Evolutionary conservation across 306 rosid species (phyloP), one percentile per base, ranked within the genome.

Genomic region (Hippophae tibetana): DNA sequence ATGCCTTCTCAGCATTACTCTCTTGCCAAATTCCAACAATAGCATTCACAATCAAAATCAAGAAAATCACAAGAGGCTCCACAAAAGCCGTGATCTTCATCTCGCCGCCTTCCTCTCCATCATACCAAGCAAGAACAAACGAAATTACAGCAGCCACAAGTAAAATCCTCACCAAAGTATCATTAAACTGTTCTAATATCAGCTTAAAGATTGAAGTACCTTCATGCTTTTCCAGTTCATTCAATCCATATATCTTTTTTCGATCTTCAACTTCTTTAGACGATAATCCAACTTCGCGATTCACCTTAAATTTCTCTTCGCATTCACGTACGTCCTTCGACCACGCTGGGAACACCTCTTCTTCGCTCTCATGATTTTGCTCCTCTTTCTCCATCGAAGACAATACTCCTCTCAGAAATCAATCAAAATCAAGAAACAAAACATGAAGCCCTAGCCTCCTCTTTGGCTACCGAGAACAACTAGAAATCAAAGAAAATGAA

Each of bases 1-100:
- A 63, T 8, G 98, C 98, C 78, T 87, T 87, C 76, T 90, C 98
- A 7, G 98, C 98, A 64, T 90, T 81, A 71, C 70, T 90, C 77
- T 90, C 98, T 57, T 90, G 98, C 98, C 98, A 90, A 46, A 90
- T 81, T 0, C 98, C 96, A 3, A 90, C 98, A 8, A 74, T 38
- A 1, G 96, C 97, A 68, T 79, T 79, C 12, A 79, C 69, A 53
- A 74, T 74, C 80, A 79, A 47, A 60, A 79, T 79, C 78, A 79
- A 68, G 43, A 79, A 79, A 52, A 79, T 79, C 50, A 79, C 83
- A 8, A 79, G 54, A 13, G 83, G 83, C 73, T 79, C 83, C 26
- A 79, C 83, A 47, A 79, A 79, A 54, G 80, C 78, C 41, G 83
- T 79, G 62, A 79, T 79, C 69, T 67, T 72, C 75, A 23, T 71